Conservation (phyloP, 306 rosid species). For the Arachis stenosperma region DNA sequence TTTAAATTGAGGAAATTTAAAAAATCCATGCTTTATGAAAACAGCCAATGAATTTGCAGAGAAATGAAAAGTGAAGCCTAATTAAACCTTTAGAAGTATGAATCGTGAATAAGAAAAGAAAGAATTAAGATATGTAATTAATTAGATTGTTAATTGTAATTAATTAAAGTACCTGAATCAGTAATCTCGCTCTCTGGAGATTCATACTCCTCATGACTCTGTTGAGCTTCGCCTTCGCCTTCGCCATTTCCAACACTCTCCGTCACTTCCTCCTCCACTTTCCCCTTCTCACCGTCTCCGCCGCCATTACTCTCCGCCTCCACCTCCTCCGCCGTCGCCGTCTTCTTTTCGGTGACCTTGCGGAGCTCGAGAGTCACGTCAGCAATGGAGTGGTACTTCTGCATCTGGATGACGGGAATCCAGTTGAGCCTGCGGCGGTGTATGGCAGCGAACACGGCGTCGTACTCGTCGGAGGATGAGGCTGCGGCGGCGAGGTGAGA, state of each 20-base stretch:
- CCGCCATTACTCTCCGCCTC: constrained; percentile 27
- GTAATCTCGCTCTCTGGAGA: constrained; percentile 76
- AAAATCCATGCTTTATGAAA: too few relatives aligned
- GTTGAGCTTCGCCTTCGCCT: constrained; percentile 14
- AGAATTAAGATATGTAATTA: neutral
- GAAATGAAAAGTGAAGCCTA: neutral
- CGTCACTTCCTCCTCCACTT: constrained; percentile 42
- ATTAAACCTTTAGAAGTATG: neutral
- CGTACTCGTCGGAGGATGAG: constrained; percentile 49
- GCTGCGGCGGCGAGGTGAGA: constrained; percentile 60
- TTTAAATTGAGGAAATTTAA: too few relatives aligned
- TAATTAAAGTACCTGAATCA: constrained; percentile 69
- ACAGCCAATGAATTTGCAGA: neutral
- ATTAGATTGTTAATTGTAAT: too few relatives aligned
- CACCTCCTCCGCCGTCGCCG: constrained; percentile 14
- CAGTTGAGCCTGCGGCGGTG: constrained; percentile 84
- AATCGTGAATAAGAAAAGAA: neutral
- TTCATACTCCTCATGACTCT: constrained; percentile 50
- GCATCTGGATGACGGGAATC: constrained; percentile 97
- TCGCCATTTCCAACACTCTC: constrained; percentile 42
- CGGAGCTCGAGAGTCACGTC: constrained; percentile 78
- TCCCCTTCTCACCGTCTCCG: constrained; percentile 31
- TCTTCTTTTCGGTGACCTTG: constrained; percentile 51
- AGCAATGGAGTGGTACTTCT: constrained; percentile 81
- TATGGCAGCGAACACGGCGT: constrained; percentile 58